Percentiles rank a stretch among this genome's conserved stretches.
Evolutionary conservation across 495 filamentous ascomycete species (phyloP).

Genomic region (Penicilliopsis zonata): DNA sequence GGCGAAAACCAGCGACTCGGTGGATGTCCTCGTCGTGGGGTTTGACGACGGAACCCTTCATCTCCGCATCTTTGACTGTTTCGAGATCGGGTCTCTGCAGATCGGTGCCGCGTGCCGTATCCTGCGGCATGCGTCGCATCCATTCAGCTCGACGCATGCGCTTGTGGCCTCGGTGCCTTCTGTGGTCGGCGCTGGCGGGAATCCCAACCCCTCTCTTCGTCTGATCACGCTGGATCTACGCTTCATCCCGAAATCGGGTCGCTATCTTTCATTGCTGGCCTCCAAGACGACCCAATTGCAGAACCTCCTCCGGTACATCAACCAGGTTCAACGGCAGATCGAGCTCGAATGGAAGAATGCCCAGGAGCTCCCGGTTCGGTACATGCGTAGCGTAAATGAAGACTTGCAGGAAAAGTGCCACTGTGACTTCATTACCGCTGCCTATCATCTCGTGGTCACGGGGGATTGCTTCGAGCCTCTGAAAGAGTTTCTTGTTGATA

Average conservation of each 20-base stretch:
- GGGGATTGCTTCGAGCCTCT: slow-evolving; percentile 67
- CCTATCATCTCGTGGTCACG: slow-evolving; percentile 79
- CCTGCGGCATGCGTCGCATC: slow-evolving; percentile 55
- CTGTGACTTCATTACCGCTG: slow-evolving; percentile 56
- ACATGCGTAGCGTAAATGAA: slow-evolving; percentile 64
- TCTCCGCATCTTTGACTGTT: slow-evolving; percentile 81
- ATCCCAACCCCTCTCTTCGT: slow-evolving; percentile 31
- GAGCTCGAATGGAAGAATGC: slow-evolving; percentile 68
- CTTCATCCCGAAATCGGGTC: slow-evolving; percentile 67
- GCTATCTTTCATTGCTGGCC: slow-evolving; percentile 69
- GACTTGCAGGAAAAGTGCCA: slow-evolving; percentile 44
- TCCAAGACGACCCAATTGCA: slow-evolving; percentile 80
- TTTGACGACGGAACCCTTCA: slow-evolving; percentile 70
- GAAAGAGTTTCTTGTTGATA: slow-evolving; percentile 82
- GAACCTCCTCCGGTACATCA: slow-evolving; percentile 72
- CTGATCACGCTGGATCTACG: slow-evolving; percentile 72
- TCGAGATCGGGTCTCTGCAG: slow-evolving; percentile 62
- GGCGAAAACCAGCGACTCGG: slow-evolving; percentile 49
- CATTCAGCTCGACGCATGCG: slow-evolving; percentile 62
- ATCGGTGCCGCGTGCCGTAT: slow-evolving; percentile 19
- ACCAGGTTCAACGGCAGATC: slow-evolving; percentile 64
- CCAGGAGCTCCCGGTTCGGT: slow-evolving; percentile 65
- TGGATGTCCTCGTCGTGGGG: slow-evolving; percentile 74
- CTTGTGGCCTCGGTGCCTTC: slow-evolving; percentile 42
- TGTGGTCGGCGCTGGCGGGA: slow-evolving; percentile 5